phyloP scores from a whole-genome alignment of 345 rosid species.

The Lepidium aucheri region DNA sequence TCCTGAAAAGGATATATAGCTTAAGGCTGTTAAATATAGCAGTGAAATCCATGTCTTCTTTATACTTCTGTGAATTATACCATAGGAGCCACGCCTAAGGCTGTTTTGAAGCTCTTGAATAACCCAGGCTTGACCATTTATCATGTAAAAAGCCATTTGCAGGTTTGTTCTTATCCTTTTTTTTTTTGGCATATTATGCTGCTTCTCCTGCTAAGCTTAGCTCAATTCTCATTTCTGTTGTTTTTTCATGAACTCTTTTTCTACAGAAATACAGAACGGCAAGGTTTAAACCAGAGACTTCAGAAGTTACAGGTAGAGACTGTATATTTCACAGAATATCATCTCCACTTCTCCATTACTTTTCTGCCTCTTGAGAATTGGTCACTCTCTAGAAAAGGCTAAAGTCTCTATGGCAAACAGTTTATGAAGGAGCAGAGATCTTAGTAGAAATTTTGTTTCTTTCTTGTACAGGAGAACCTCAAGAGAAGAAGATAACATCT shows the following conservation, averaged over 20 bases:
- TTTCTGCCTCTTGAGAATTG: not conserved
- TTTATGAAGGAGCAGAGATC: not conserved
- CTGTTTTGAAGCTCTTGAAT: slow-evolving; percentile 78
- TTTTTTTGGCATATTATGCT: not conserved
- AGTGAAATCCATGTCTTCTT: not conserved
- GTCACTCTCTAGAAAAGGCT: not conserved
- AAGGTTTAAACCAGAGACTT: slow-evolving; percentile 69
- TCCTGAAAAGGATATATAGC: not conserved
- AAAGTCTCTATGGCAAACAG: not conserved
- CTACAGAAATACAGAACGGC: slow-evolving; percentile 89
- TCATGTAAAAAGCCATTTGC: slow-evolving; percentile 97
- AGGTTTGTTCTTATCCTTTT: slow-evolving; percentile 35
- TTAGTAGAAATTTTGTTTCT: slow-evolving; percentile 6
- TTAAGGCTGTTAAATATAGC: not conserved
- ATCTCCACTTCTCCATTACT: not conserved
- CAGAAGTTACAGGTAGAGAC: slow-evolving; percentile 45
- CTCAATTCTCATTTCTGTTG: not conserved
- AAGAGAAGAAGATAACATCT: slow-evolving; percentile 46
- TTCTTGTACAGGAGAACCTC: slow-evolving; percentile 42
- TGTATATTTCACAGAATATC: not conserved
- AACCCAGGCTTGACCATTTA: slow-evolving; percentile 82
- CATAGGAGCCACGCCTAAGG: slow-evolving; percentile 97
- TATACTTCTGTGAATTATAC: not conserved
- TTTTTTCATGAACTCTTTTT: slow-evolving; percentile 12
- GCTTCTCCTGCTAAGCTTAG: not conserved